phyloP scores from a whole-genome alignment of 495 filamentous ascomycete species.

The Parachaetomium inaequale region DNA sequence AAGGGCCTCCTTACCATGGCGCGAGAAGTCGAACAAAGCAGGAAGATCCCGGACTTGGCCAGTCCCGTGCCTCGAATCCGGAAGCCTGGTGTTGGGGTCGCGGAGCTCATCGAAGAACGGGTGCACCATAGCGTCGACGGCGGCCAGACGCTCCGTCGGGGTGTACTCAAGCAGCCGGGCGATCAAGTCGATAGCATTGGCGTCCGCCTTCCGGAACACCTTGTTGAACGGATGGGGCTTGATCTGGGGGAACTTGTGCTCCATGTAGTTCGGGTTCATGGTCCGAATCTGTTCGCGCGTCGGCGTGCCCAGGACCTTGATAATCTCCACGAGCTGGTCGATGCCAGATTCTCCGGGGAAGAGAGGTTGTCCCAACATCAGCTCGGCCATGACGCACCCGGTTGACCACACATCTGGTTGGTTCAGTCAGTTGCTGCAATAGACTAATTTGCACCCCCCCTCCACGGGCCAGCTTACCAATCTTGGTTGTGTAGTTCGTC shows the following conservation, averaged over 20 bases:
- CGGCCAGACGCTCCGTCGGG: constrained; percentile 88
- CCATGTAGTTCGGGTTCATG: constrained; percentile 99
- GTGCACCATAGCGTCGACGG: constrained; percentile 95
- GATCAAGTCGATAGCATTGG: constrained; percentile 92
- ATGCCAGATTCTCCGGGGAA: constrained; percentile 99
- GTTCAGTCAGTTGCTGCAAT: constrained; percentile 8
- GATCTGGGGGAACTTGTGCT: constrained; percentile 99
- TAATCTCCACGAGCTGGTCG: constrained; percentile 98
- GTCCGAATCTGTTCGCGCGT: constrained; percentile 98
- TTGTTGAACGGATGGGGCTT: constrained; percentile 99
- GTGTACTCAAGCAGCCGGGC: constrained; percentile 93
- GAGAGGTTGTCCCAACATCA: constrained; percentile 97
- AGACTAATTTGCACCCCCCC: neutral
- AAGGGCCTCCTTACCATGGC: constrained; percentile 65
- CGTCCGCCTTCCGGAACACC: constrained; percentile 93
- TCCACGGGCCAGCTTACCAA: constrained; percentile 60
- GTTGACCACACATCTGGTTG: constrained; percentile 96
- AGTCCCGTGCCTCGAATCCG: constrained; percentile 86
- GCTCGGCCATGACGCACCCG: constrained; percentile 97
- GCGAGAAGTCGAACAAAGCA: constrained; percentile 85
- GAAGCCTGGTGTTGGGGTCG: constrained; percentile 79
- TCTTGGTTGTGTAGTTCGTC: constrained; percentile 99
- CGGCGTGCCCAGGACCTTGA: constrained; percentile 97
- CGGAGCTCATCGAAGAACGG: constrained; percentile 97
- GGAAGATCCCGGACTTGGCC: constrained; percentile 75